Conservation (phyloP, 1,284 basidiomycete species). For the Papiliotrema flavescens region DNA sequence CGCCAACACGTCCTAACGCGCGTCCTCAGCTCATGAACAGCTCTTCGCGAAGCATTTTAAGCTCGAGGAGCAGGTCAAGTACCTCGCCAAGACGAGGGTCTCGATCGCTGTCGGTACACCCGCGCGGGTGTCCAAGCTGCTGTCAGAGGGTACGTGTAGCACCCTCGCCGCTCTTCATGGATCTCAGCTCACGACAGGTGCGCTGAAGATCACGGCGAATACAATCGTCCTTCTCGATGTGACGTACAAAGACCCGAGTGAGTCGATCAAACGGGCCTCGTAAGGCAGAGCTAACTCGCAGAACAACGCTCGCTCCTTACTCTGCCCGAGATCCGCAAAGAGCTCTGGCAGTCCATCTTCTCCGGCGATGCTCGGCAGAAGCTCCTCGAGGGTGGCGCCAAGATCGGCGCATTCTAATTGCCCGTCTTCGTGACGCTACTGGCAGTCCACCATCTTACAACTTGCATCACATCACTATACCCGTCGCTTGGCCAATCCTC, state of each 20-base stretch:
- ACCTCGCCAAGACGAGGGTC: conserved; percentile 43
- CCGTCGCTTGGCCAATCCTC: neutral
- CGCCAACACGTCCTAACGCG: neutral
- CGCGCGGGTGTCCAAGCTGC: conserved; percentile 45
- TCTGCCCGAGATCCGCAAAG: conserved; percentile 45
- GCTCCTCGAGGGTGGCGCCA: conserved; percentile 30
- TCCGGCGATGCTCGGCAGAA: conserved; percentile 31
- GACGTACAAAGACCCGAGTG: conserved; percentile 42
- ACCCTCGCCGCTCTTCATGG: neutral
- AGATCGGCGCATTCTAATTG: conserved; percentile 42
- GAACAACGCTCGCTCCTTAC: conserved; percentile 47
- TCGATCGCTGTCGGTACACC: conserved; percentile 50
- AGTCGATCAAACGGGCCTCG: conserved; percentile 3
- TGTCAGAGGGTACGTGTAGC: conserved; percentile 34
- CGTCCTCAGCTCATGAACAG: conserved; percentile 11
- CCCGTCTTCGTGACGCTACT: no score
- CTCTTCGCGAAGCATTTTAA: conserved; percentile 52
- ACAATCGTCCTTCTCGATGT: conserved; percentile 46
- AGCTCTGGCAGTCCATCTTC: conserved; percentile 48
- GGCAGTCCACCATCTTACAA: neutral
- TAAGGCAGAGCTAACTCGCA: conserved; percentile 14
- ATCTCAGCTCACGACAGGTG: conserved; percentile 22
- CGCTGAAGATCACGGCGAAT: conserved; percentile 38
- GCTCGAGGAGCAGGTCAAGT: conserved; percentile 46
- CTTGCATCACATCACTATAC: neutral